Conservation (phyloP, 768 basidiomycete species). For the Lyophyllum atratum region DNA sequence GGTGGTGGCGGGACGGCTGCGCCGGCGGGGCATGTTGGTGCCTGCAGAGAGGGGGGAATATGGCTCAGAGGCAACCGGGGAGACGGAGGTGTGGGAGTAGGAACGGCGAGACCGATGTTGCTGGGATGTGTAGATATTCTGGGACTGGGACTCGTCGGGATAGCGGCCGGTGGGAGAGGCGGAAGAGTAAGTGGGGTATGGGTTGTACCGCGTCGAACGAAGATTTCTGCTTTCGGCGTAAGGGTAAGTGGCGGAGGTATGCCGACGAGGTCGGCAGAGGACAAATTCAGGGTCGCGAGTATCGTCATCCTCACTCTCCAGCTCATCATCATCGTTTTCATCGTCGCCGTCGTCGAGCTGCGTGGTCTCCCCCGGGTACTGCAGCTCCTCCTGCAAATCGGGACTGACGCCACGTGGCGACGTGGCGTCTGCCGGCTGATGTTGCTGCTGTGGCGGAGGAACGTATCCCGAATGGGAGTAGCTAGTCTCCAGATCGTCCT, state of each 20-base stretch:
- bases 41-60: neutral
- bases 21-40: conserved; percentile 9
- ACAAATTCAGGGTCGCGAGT: conserved; percentile 32
- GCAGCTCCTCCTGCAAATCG: conserved; percentile 1
- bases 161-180: conserved; percentile 8
- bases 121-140: conserved; percentile 3
- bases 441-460: conserved; percentile 19
- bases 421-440: neutral
- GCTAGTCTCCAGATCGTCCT: conserved; percentile 28
- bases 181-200: conserved; percentile 13
- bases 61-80: conserved; percentile 11
- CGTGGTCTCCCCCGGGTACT: conserved; percentile 2
- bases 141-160: conserved; percentile 1
- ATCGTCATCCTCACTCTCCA: conserved; percentile 34
- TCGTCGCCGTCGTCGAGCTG: conserved; percentile 15
- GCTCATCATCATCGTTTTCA: conserved; percentile 23
- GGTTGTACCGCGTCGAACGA: conserved; percentile 15
- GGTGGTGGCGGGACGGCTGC: conserved; percentile 22
- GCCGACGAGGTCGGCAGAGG: conserved; percentile 25
- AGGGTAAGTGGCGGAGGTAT: conserved; percentile 3
- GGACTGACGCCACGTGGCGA: conserved; percentile 20
- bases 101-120: conserved; percentile 9
- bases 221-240: conserved; percentile 9
- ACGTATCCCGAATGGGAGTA: conserved; percentile 30
- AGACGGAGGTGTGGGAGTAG: conserved; percentile 12